Percentiles rank a stretch among this genome's conserved stretches.
These are phyloP conservation scores for Jatropha curcas DNA, from an alignment of 345 rosid species.

Conservation along the genomic window DNA sequence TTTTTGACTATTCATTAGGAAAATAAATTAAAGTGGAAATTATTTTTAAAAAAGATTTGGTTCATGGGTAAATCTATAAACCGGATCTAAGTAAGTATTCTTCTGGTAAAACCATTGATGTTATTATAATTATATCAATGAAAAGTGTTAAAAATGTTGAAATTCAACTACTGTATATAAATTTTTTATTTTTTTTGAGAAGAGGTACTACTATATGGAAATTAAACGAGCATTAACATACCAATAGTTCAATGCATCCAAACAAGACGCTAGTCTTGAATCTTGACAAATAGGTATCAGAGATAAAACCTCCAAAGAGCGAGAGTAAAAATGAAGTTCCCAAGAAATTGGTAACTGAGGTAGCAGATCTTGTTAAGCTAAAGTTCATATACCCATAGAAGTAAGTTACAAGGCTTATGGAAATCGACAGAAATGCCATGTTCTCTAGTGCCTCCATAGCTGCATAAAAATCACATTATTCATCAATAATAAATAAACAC, in stretches of 20 bases:
- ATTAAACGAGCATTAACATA: too few relatives aligned
- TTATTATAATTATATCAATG: too few relatives aligned
- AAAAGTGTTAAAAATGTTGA: too few relatives aligned
- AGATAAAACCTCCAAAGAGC: slow-evolving; percentile 64
- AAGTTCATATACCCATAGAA: slow-evolving; percentile 66
- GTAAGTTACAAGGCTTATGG: slow-evolving; percentile 52
- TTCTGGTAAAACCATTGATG: too few relatives aligned
- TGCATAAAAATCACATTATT: slow-evolving; percentile 31
- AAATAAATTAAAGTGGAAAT: too few relatives aligned
- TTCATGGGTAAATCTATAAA: too few relatives aligned
- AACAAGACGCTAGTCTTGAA: slow-evolving; percentile 60
- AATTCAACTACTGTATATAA: too few relatives aligned
- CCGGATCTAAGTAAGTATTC: too few relatives aligned
- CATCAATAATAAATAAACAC: not conserved
- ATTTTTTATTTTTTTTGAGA: too few relatives aligned
- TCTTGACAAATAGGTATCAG: slow-evolving; percentile 60
- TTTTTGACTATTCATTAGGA: too few relatives aligned
- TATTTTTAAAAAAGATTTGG: too few relatives aligned
- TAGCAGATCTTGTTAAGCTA: slow-evolving; percentile 62
- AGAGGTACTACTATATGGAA: too few relatives aligned
- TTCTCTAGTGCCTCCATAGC: slow-evolving; percentile 57
- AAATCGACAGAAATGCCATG: slow-evolving; percentile 54
- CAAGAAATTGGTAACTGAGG: slow-evolving; percentile 59
- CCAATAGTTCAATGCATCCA: slow-evolving; percentile 53
- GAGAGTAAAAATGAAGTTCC: slow-evolving; percentile 54